Evolutionary conservation across 352 stramenopile genomes (phyloP).

Genomic region (Phytophthora pistaciae): DNA sequence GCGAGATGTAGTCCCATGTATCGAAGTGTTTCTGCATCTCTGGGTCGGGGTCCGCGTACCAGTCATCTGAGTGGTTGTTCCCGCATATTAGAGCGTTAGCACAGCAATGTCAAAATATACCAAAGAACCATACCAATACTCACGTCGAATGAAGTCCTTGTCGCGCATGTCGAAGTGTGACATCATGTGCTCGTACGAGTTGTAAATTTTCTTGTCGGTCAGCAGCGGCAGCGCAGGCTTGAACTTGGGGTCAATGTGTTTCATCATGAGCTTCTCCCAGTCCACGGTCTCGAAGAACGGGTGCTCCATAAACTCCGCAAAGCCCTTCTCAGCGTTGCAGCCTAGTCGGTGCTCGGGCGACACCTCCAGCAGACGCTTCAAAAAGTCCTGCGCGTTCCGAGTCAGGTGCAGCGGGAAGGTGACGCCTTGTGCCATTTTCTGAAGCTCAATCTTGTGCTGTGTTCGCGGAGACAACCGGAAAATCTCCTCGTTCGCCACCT

Average conservation of each 20-base stretch:
- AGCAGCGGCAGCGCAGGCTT: conserved; percentile 71
- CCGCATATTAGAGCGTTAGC: not conserved
- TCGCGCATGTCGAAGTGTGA: conserved; percentile 87
- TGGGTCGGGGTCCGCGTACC: conserved; percentile 75
- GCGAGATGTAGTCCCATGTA: conserved; percentile 90
- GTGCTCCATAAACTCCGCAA: conserved; percentile 90
- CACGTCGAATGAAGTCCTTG: conserved; percentile 88
- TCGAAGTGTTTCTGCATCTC: conserved; percentile 90
- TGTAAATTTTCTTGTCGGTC: conserved; percentile 88
- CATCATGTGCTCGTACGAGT: conserved; percentile 90
- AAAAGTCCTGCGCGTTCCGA: conserved; percentile 76
- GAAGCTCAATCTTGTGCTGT: conserved; percentile 83
- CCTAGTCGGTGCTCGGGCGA: conserved; percentile 77
- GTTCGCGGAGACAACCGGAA: conserved; percentile 74
- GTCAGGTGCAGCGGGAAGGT: conserved; percentile 71
- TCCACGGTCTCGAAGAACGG: conserved; percentile 89
- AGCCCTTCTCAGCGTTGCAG: conserved; percentile 77
- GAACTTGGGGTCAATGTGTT: conserved; percentile 87
- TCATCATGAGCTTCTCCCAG: conserved; percentile 90
- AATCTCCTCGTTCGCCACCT: conserved; percentile 84
- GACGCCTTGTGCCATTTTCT: conserved; percentile 82
- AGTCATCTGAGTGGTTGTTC: conserved; percentile 58
- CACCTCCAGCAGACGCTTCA: conserved; percentile 86
- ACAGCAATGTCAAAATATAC: not conserved
- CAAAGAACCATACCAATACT: conserved; percentile 21